Conservation (phyloP, 2,329 filamentous ascomycete species). For the Epichloe hybrida region DNA sequence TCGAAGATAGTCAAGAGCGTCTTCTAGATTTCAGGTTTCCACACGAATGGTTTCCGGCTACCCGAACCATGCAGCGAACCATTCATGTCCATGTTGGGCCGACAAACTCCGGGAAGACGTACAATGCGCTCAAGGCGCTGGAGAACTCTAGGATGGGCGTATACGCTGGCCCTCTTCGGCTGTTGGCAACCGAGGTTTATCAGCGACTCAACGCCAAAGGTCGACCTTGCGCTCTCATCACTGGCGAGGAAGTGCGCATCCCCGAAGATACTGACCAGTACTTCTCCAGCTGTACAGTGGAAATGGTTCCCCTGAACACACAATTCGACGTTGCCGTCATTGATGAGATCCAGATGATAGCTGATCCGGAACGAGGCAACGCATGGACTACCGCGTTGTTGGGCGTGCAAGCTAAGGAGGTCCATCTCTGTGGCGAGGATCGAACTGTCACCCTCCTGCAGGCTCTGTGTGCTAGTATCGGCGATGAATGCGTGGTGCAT, state of each 20-base stretch:
- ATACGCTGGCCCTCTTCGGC: slow-evolving; percentile 78
- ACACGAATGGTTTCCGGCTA: slow-evolving; percentile 81
- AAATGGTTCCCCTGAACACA: slow-evolving; percentile 55
- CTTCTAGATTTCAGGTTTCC: slow-evolving; percentile 80
- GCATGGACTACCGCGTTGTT: slow-evolving; percentile 89
- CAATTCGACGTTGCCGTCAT: slow-evolving; percentile 81
- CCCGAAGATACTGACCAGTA: slow-evolving; percentile 43
- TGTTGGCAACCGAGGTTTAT: slow-evolving; percentile 92
- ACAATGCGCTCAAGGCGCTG: slow-evolving; percentile 75
- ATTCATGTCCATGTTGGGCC: slow-evolving; percentile 91
- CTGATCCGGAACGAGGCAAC: slow-evolving; percentile 66
- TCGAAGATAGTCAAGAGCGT: slow-evolving; percentile 45
- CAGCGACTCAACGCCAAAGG: slow-evolving; percentile 70
- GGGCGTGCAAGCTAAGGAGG: slow-evolving; percentile 72
- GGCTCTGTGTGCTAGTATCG: slow-evolving; percentile 62
- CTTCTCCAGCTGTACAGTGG: slow-evolving; percentile 81
- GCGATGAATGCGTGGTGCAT: slow-evolving; percentile 72
- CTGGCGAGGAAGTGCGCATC: slow-evolving; percentile 75
- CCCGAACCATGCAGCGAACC: slow-evolving; percentile 64
- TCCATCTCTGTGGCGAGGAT: slow-evolving; percentile 88
- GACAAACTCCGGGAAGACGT: slow-evolving; percentile 97
- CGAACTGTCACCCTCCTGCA: slow-evolving; percentile 67
- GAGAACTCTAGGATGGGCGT: slow-evolving; percentile 65
- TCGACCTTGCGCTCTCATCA: slow-evolving; percentile 64
- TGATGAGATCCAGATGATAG: slow-evolving; percentile 98